phyloP scores from a whole-genome alignment of 2,329 filamentous ascomycete species.

The Penicillium aurantiogriseum region DNA sequence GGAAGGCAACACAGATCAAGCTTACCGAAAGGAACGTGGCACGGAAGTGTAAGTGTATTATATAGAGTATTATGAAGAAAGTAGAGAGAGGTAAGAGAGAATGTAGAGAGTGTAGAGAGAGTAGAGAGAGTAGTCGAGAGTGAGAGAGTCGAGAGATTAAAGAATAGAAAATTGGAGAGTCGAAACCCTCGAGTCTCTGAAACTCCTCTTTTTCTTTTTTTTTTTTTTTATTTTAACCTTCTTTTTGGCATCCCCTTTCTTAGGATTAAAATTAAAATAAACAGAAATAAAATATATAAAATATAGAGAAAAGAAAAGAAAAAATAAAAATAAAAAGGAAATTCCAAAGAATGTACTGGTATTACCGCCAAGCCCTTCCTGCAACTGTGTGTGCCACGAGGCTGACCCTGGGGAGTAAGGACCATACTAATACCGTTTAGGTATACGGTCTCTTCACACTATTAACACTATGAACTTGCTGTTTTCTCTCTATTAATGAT shows the following conservation, averaged over 20 bases:
- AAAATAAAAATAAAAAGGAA: neutral
- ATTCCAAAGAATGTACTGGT: conserved; percentile 7
- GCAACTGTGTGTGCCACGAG: conserved; percentile 29
- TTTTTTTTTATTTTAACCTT: conserved; percentile 2
- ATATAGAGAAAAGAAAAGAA: neutral
- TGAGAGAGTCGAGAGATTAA: conserved; percentile 1
- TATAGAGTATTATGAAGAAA: conserved; percentile 1
- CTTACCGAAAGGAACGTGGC: neutral
- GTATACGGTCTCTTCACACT: neutral
- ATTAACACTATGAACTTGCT: neutral
- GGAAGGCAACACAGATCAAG: neutral
- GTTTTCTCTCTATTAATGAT: neutral
- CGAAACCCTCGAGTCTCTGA: conserved; percentile 10
- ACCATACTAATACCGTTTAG: neutral
- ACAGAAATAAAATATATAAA: neutral
- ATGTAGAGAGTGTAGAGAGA: neutral
- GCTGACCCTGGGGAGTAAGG: conserved; percentile 23
- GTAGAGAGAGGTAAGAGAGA: neutral
- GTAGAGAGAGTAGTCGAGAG: neutral
- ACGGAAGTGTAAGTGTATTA: neutral
- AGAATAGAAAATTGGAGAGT: conserved; percentile 10
- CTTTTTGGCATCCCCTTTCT: neutral
- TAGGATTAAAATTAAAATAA: neutral
- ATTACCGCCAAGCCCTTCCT: conserved; percentile 26
- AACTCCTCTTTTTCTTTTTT: neutral